Base-by-base conservation (phyloP, 805 yeast genomes). In the Saccharomyces jurei region DNA sequence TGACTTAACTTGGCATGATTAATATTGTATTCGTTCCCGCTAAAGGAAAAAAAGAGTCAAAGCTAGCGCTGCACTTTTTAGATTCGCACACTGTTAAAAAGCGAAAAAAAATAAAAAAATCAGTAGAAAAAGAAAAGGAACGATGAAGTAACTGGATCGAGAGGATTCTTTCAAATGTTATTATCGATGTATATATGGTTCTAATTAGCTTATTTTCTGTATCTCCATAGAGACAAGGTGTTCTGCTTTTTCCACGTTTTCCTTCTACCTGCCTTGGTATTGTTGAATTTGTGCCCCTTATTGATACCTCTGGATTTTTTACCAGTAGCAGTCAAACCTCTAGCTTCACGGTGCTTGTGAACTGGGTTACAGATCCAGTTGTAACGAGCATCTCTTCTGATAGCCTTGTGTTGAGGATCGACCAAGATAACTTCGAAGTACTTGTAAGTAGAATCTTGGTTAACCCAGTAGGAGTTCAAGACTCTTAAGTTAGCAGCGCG, bases 331-430 rank as follows among this genome's bases (percentile, higher is more conserved):
- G 97, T 91, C 72, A 91, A 88, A 79, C 97, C 97, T 85, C 98
- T 91, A 71, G 94, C 80, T 81, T 91, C 98, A 81, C 98, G 89
- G 87, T 88, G 97, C 86, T 91, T 91, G 94, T 92, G 97, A 66
- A 91, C 98, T 71, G 97, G 96, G 87, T 87, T 87, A 74, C 79
- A 89, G 78, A 91, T 92, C 98, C 98, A 91, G 97, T 91, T 91
- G 94, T 83, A 83, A 81, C 91, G 85, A 68, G 98, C 84, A 73
- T 90, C 96, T 77, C 94, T 87, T 82, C 96, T 89, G 84, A 91
- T 89, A 68, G 96, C 97, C 81, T 87, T 86, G 87, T 92, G 98
- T 73, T 82, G 81, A 71, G 98, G 98, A 74, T 91, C 98, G 69
- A 91, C 90, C 68, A 88, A 83, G 79, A 91, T 90, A 69, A 91